Base-by-base conservation (phyloP, 345 rosid genomes). In the Heritiera fomes region DNA sequence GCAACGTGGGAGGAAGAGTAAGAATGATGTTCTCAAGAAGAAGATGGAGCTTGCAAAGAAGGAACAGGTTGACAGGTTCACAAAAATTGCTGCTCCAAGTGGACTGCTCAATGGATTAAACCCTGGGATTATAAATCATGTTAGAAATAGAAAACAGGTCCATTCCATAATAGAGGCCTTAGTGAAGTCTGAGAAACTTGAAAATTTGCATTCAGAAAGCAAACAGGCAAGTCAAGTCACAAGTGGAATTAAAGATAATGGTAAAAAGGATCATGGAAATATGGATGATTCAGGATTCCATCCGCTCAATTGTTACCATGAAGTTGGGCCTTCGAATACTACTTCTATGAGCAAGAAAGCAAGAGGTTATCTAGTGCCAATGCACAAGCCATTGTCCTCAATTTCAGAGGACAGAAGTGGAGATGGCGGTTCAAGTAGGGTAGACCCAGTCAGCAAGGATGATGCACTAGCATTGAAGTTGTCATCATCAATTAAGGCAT, bases 41-140 rank as follows among this genome's bases (percentile, higher is more conserved):
- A 93, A 80, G 83, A 88, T 88, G 73, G 97, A 94, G 75, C 79
- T 88, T 46, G 97, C 95, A 1, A 96, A 86, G 90, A 90, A 83
- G 75, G 94, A 94, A 78, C 91, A 87, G 80, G 91, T 85, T 46
- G 97, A 92, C 82, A 89, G 91, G 84, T 90, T 96, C 59, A 77
- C 98, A 6, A 91, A 90, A 85, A 85, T 94, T 75, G 90, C 98
- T 17, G 92, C 98, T 38, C 99, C 99, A 1, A 96, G 97, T 80
- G 98, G 98, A 53, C 85, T 92, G 82, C 90, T 96, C 75, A 94
- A 91, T 63, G 95, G 87, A 61, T 73, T 96, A 86, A 96, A 96
- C 80, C 99, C 98, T 0, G 98, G 99, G 63, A 96, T 96, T 74
- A 91, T 96, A 80, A 92, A 90, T 85, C 96, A 91, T 78, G 93